phyloP scores from a whole-genome alignment of 1,284 basidiomycete genomes.

The Ustilago bromivora region DNA sequence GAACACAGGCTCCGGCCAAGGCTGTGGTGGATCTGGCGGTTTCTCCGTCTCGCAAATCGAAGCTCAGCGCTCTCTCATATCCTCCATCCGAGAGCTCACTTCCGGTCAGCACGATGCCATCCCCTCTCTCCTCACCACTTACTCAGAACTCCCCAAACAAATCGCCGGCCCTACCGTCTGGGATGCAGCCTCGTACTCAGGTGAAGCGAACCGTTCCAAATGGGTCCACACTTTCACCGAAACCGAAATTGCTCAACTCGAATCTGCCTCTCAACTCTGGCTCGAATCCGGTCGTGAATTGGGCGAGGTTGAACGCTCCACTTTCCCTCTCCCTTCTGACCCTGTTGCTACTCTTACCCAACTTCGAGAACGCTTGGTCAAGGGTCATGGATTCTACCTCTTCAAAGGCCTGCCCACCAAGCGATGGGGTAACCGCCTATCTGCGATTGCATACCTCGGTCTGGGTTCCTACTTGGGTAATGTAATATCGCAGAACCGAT shows the following conservation, averaged over 20 bases:
- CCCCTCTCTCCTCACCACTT: slow-evolving; percentile 57
- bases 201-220: slow-evolving; percentile 50
- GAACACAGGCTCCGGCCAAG: slow-evolving; percentile 15
- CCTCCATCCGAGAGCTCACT: slow-evolving; percentile 56
- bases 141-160: slow-evolving; percentile 68
- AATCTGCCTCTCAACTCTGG: slow-evolving; percentile 52
- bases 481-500: slow-evolving; percentile 70
- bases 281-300: slow-evolving; percentile 53
- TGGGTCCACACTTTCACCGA: slow-evolving; percentile 58
- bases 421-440: slow-evolving; percentile 69
- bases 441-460: slow-evolving; percentile 71
- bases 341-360: slow-evolving; percentile 44
- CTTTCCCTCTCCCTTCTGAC: slow-evolving; percentile 56
- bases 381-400: slow-evolving; percentile 70
- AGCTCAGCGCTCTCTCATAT: slow-evolving; percentile 56
- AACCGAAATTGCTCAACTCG: slow-evolving; percentile 54
- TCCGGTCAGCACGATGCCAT: slow-evolving; percentile 64
- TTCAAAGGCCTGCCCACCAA: slow-evolving; percentile 71
- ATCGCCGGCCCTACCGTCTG: slow-evolving; percentile 64
- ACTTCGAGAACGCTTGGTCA: slow-evolving; percentile 48
- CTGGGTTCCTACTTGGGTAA: slow-evolving; percentile 70
- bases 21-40: slow-evolving; percentile 35
- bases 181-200: slow-evolving; percentile 64
- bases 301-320: slow-evolving; percentile 62
- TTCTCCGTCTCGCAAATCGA: slow-evolving; percentile 50